A percentile compares a stretch with the other conserved stretches of the same genome.
Conservation (phyloP, 352 stramenopile genomes). For the Globisporangium parvum region DNA sequence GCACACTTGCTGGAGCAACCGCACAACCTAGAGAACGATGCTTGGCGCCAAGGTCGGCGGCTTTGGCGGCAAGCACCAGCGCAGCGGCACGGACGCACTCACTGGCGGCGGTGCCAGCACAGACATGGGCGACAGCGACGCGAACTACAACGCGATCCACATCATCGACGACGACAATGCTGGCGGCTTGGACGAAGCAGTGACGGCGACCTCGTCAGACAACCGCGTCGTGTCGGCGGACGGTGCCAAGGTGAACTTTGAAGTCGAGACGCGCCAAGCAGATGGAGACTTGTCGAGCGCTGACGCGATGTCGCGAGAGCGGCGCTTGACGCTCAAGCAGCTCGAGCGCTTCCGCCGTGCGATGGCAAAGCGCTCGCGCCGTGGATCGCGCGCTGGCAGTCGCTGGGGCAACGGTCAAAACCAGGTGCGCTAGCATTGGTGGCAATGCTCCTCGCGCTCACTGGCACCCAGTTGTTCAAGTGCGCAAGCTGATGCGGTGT, state of each 20-base stretch:
- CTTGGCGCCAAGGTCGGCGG: conserved; percentile 7
- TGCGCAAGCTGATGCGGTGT: no score
- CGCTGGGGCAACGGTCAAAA: conserved; percentile 8
- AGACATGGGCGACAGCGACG: conserved; percentile 15
- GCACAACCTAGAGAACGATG: background rate
- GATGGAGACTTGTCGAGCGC: conserved; percentile 2
- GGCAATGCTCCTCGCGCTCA: background rate
- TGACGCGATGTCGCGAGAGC: conserved; percentile 12
- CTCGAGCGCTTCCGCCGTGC: conserved; percentile 28
- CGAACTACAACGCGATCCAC: conserved; percentile 15
- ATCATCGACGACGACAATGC: conserved; percentile 7
- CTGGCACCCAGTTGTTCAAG: no score
- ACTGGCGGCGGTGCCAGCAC: background rate
- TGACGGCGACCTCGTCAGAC: background rate
- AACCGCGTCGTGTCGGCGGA: background rate
- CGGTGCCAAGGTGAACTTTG: conserved; percentile 10
- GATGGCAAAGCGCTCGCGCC: conserved; percentile 17
- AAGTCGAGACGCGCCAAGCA: conserved; percentile 1
- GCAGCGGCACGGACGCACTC: background rate
- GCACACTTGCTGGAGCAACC: no score
- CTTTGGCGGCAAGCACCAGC: conserved; percentile 6
- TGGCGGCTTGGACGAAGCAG: background rate
- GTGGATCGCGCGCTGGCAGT: conserved; percentile 3
- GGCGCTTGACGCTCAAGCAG: conserved; percentile 22
- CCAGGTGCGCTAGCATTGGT: conserved; percentile 3